These are phyloP conservation scores for Mycena olivaceomarginata DNA, from an alignment of 768 basidiomycete genomes.

Conservation along the genomic window DNA sequence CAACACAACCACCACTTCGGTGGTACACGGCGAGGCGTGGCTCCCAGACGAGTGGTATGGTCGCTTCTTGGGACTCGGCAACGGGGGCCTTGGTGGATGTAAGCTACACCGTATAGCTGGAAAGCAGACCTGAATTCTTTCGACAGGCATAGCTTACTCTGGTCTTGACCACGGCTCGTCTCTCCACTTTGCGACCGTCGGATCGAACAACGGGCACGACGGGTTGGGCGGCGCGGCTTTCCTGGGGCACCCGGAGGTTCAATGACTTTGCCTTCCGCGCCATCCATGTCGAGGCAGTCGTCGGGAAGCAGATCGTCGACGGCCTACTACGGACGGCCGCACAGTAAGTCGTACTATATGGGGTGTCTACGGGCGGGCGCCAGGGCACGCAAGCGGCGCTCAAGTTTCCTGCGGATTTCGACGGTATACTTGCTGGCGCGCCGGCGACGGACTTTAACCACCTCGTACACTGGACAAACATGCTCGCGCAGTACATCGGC, in stretches of 20 bases:
- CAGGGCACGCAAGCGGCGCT: slow-evolving; percentile 50
- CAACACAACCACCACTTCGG: slow-evolving; percentile 23
- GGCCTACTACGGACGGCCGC: slow-evolving; percentile 47
- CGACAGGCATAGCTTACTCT: slow-evolving; percentile 47
- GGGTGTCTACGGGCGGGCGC: slow-evolving; percentile 53
- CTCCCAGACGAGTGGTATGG: slow-evolving; percentile 29
- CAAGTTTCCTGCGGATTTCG: slow-evolving; percentile 52
- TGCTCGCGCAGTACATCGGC: slow-evolving; percentile 29
- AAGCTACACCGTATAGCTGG: slow-evolving; percentile 10
- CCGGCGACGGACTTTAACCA: slow-evolving; percentile 46
- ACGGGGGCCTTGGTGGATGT: slow-evolving; percentile 45
- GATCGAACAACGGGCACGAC: slow-evolving; percentile 51
- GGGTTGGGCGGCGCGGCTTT: slow-evolving; percentile 43
- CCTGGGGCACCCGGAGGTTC: slow-evolving; percentile 47
- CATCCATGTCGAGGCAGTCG: slow-evolving; percentile 48
- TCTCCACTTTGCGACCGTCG: slow-evolving; percentile 48
- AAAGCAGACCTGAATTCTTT: background rate
- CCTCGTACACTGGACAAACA: slow-evolving; percentile 31
- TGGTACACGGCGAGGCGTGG: slow-evolving; percentile 30
- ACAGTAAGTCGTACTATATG: slow-evolving; percentile 49
- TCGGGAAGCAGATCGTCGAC: slow-evolving; percentile 51
- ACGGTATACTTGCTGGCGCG: slow-evolving; percentile 51
- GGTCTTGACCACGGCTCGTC: slow-evolving; percentile 44
- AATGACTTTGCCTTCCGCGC: slow-evolving; percentile 51
- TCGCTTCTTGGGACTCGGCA: slow-evolving; percentile 36